Conservation (phyloP, 2,329 filamentous ascomycete species). For the Fusarium redolens region DNA sequence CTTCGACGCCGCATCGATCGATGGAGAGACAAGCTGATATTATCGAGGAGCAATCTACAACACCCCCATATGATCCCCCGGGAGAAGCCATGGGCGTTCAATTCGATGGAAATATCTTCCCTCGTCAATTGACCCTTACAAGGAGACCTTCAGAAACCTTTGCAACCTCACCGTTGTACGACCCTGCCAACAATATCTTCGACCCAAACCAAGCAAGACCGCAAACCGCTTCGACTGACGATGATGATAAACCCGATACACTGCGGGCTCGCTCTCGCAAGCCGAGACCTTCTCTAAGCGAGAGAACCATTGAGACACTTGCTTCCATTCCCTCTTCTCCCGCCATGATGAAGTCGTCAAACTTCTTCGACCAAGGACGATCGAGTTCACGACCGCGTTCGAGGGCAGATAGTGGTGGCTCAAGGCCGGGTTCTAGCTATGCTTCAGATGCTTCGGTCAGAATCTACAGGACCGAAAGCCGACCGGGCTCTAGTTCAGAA, state of each 20-base stretch:
- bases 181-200: conserved; percentile 31
- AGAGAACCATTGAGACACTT: conserved; percentile 88
- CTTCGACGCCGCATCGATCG: conserved; percentile 37
- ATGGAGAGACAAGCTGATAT: conserved; percentile 31
- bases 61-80: conserved; percentile 40
- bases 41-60: conserved; percentile 42
- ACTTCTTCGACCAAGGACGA: conserved; percentile 76
- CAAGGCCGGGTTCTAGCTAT: conserved; percentile 68
- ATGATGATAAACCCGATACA: conserved; percentile 32
- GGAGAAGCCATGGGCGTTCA: conserved; percentile 36
- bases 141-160: conserved; percentile 47
- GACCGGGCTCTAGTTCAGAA: conserved; percentile 66
- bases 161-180: conserved; percentile 39
- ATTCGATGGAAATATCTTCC: conserved; percentile 39
- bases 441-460: conserved; percentile 69
- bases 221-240: conserved; percentile 37
- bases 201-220: conserved; percentile 30
- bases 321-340: conserved; percentile 83
- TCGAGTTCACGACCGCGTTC: conserved; percentile 65
- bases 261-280: conserved; percentile 42
- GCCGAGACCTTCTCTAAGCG: conserved; percentile 73
- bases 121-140: conserved; percentile 47
- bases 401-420: conserved; percentile 57
- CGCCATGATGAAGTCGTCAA: conserved; percentile 72
- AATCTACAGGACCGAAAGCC: conserved; percentile 62